Percentiles rank a stretch among this genome's conserved stretches.
These are phyloP conservation scores for Monilinia polystroma DNA, from an alignment of 2,329 filamentous ascomycete species.

Conservation along the genomic window DNA sequence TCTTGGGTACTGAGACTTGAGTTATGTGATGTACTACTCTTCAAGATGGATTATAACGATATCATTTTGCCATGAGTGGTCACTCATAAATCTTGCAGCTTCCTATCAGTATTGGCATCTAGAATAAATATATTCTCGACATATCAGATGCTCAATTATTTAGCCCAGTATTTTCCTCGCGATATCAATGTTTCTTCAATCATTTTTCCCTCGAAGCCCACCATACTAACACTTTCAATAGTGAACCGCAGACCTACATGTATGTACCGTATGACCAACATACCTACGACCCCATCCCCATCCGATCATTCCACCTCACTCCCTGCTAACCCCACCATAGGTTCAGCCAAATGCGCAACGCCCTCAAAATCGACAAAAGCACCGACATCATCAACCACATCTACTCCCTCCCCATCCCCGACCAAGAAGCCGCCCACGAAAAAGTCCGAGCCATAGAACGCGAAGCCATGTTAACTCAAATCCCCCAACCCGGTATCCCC, in stretches of 20 bases:
- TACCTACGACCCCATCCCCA: background rate
- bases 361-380: slow-evolving; percentile 68
- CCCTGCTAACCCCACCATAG: slow-evolving; percentile 64
- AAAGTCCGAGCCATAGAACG: slow-evolving; percentile 79
- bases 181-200: background rate
- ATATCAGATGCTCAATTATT: background rate
- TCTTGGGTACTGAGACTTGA: background rate
- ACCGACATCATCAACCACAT: slow-evolving; percentile 90
- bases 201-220: too few relatives aligned
- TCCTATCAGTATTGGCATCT: background rate
- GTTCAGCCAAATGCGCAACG: slow-evolving; percentile 82
- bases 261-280: background rate
- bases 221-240: background rate
- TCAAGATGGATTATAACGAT: too few relatives aligned
- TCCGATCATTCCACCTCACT: too few relatives aligned
- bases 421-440: slow-evolving; percentile 65
- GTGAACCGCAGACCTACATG: slow-evolving; percentile 25
- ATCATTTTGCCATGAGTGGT: background rate
- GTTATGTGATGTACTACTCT: background rate
- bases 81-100: background rate
- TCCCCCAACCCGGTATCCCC: slow-evolving; percentile 79
- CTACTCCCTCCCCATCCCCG: slow-evolving; percentile 63
- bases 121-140: background rate
- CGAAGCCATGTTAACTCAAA: slow-evolving; percentile 74
- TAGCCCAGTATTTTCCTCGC: background rate